Evolutionary conservation across 345 rosid species (phyloP).

Genomic region (Brassica juncea): DNA sequence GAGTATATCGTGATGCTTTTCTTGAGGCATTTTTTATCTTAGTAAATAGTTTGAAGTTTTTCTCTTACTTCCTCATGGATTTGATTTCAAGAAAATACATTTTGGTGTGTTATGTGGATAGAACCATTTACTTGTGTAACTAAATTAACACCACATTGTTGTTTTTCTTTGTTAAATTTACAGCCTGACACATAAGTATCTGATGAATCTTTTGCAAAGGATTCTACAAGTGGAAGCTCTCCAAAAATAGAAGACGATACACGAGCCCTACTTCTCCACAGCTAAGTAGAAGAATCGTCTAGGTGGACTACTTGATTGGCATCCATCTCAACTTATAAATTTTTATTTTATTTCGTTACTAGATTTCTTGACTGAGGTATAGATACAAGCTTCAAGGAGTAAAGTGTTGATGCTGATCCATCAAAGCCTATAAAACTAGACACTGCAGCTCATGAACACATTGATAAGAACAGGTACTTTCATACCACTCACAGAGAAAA

Average conservation of each 20-base stretch:
- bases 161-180: too few species aligned
- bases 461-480: conserved; percentile 77
- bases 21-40: too few species aligned
- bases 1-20: too few species aligned
- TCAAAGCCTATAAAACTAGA: conserved; percentile 70
- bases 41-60: not conserved
- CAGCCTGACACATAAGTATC: too few species aligned
- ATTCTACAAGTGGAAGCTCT: too few species aligned
- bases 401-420: conserved; percentile 43
- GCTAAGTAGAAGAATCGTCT: too few species aligned
- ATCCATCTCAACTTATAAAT: not conserved
- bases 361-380: conserved; percentile 15
- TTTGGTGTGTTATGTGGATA: not conserved
- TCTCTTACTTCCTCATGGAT: not conserved
- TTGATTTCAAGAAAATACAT: not conserved
- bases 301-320: too few species aligned
- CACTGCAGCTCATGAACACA: conserved; percentile 56
- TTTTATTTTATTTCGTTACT: conserved; percentile 5
- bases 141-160: too few species aligned
- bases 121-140: too few species aligned
- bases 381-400: conserved; percentile 55
- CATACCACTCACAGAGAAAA: not conserved
- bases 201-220: too few species aligned
- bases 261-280: too few species aligned
- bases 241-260: too few species aligned